Percentiles rank a stretch among this genome's conserved stretches.
Evolutionary conservation across 352 stramenopile genomes (phyloP).

Genomic region (Phytophthora tentaculata): DNA sequence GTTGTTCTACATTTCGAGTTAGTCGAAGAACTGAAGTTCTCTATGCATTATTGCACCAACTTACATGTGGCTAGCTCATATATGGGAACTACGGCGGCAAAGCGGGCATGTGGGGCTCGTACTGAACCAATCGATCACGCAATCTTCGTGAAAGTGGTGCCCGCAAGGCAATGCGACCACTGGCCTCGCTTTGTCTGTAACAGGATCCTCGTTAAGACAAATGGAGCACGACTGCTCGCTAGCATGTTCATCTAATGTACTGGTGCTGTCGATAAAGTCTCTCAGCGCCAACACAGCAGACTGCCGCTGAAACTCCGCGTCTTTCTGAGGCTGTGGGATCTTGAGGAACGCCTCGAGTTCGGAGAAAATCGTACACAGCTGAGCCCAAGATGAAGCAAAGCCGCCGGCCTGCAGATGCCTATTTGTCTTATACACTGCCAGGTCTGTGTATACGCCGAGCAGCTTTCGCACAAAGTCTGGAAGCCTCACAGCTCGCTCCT

Average conservation of each 20-base stretch:
- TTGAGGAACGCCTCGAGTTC: constrained; percentile 56
- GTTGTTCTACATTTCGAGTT: too few relatives aligned
- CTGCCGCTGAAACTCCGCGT: constrained; percentile 44
- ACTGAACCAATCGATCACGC: constrained; percentile 74
- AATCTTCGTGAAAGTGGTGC: constrained; percentile 77
- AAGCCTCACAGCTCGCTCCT: constrained; percentile 41
- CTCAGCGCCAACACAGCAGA: constrained; percentile 56
- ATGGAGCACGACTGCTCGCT: constrained; percentile 47
- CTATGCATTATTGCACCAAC: too few relatives aligned
- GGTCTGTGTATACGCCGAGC: constrained; percentile 55
- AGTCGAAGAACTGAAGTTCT: too few relatives aligned
- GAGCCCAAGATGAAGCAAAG: constrained; percentile 26
- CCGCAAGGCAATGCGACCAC: constrained; percentile 53
- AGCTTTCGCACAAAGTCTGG: constrained; percentile 58
- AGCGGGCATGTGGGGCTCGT: constrained; percentile 63
- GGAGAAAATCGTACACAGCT: constrained; percentile 39
- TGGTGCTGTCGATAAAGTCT: constrained; percentile 38
- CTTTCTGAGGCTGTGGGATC: constrained; percentile 54
- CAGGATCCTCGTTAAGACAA: constrained; percentile 51
- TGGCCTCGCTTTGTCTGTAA: constrained; percentile 25
- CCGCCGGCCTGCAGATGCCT: constrained; percentile 21
- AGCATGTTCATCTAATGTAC: constrained; percentile 6
- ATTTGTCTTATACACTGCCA: constrained; percentile 54
- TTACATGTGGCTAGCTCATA: constrained; percentile 1
- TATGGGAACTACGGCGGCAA: constrained; percentile 41